phyloP scores from a whole-genome alignment of 2,329 filamentous ascomycete species.

The Diaporthe amygdali region DNA sequence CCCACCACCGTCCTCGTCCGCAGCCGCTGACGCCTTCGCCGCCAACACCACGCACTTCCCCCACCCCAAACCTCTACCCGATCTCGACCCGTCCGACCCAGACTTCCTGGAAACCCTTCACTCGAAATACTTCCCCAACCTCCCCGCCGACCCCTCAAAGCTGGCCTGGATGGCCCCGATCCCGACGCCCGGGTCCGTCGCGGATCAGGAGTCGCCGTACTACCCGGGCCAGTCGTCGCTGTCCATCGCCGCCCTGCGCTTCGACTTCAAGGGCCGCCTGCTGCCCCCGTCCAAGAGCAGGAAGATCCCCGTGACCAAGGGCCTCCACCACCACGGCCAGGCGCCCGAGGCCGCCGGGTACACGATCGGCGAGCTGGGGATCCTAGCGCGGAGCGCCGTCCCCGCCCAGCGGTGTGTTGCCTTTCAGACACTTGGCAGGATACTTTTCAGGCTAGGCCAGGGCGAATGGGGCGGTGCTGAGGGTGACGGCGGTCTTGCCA shows the following conservation, averaged over 20 bases:
- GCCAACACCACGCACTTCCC: constrained; percentile 66
- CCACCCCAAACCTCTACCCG: constrained; percentile 57
- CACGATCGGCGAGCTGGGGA: constrained; percentile 84
- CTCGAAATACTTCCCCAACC: constrained; percentile 89
- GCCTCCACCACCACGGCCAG: constrained; percentile 91
- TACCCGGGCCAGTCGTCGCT: constrained; percentile 77
- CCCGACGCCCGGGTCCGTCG: constrained; percentile 63
- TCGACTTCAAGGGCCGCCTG: constrained; percentile 83
- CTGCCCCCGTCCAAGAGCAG: constrained; percentile 79
- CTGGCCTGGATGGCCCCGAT: constrained; percentile 84
- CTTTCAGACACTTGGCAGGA: constrained; percentile 86
- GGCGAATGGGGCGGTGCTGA: constrained; percentile 74
- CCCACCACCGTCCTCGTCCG: constrained; percentile 20
- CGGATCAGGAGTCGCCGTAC: constrained; percentile 76
- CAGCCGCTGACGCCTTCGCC: constrained; percentile 36
- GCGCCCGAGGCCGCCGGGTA: constrained; percentile 95
- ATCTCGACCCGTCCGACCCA: constrained; percentile 82
- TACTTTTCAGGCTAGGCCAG: constrained; percentile 81
- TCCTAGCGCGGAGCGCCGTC: constrained; percentile 80
- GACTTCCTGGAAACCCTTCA: constrained; percentile 86
- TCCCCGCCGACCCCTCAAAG: constrained; percentile 80
- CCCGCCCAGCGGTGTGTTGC: constrained; percentile 89
- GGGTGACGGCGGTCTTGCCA: constrained; percentile 68
- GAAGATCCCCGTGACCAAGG: constrained; percentile 75
- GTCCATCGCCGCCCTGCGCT: constrained; percentile 80